phyloP scores from a whole-genome alignment of 1,139 yeast genomes.

The Debaryomyces sp. region DNA sequence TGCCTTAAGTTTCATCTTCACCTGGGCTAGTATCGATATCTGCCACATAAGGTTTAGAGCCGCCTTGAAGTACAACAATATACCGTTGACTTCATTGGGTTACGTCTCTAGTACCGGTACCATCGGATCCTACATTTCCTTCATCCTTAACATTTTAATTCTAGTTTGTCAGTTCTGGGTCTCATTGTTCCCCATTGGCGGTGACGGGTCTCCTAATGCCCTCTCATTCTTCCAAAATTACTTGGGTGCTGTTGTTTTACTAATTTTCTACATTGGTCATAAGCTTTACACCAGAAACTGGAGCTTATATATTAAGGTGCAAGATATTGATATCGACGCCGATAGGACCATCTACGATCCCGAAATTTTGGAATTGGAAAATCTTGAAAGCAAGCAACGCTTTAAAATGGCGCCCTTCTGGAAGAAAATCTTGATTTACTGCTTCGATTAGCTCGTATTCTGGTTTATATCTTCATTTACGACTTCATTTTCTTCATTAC shows the following conservation, averaged over 20 bases:
- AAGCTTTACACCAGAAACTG: slow-evolving; percentile 39
- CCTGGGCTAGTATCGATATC: slow-evolving; percentile 46
- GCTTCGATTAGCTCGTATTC: background rate
- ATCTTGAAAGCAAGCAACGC: slow-evolving; percentile 41
- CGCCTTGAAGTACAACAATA: slow-evolving; percentile 40
- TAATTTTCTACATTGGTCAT: slow-evolving; percentile 38
- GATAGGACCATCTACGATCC: slow-evolving; percentile 45
- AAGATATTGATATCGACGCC: slow-evolving; percentile 43
- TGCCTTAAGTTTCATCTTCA: slow-evolving; percentile 45
- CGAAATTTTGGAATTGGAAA: slow-evolving; percentile 42
- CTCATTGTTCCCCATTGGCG: slow-evolving; percentile 41
- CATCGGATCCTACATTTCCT: slow-evolving; percentile 41
- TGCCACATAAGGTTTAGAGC: slow-evolving; percentile 47
- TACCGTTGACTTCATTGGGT: slow-evolving; percentile 39
- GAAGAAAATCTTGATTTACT: slow-evolving; percentile 2
- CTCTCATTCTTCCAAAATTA: slow-evolving; percentile 37
- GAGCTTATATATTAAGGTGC: slow-evolving; percentile 32
- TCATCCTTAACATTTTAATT: slow-evolving; percentile 36
- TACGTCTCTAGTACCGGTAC: slow-evolving; percentile 46
- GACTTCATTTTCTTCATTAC: background rate
- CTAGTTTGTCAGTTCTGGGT: slow-evolving; percentile 50
- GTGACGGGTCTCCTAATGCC: slow-evolving; percentile 28
- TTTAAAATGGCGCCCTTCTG: slow-evolving; percentile 33
- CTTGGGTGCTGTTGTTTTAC: slow-evolving; percentile 41
- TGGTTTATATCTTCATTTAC: background rate